Evolutionary conservation across 2,329 filamentous ascomycete species (phyloP).

Genomic region (Aspergillus tamarii): DNA sequence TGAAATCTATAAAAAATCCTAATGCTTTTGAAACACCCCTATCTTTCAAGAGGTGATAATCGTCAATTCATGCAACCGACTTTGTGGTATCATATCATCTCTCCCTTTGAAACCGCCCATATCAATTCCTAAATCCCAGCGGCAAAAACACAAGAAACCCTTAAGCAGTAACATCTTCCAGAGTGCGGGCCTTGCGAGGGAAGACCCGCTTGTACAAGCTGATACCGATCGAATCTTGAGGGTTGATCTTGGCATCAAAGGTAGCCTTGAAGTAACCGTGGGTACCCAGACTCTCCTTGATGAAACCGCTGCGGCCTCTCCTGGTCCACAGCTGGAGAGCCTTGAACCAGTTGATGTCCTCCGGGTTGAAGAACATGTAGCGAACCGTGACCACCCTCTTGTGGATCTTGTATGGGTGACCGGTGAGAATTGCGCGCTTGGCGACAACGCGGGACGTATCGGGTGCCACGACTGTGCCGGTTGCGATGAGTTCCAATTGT

Average conservation of each 20-base stretch:
- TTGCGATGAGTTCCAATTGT: constrained; percentile 74
- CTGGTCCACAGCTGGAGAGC: constrained; percentile 93
- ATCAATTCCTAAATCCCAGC: neutral
- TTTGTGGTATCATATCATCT: constrained; percentile 36
- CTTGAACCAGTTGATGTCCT: constrained; percentile 97
- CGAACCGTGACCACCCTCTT: constrained; percentile 95
- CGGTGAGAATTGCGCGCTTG: constrained; percentile 91
- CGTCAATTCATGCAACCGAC: constrained; percentile 28
- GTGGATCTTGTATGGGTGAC: constrained; percentile 98
- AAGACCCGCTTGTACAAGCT: constrained; percentile 86
- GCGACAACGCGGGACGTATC: constrained; percentile 77
- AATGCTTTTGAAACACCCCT: constrained; percentile 27
- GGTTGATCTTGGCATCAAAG: constrained; percentile 94
- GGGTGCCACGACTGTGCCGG: constrained; percentile 83
- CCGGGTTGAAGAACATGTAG: constrained; percentile 99
- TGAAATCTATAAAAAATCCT: constrained; percentile 30
- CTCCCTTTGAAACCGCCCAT: constrained; percentile 11
- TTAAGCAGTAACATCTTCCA: constrained; percentile 41
- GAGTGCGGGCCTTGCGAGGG: constrained; percentile 67
- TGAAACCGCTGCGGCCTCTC: constrained; percentile 81
- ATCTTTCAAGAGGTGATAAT: constrained; percentile 14
- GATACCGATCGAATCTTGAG: constrained; percentile 89
- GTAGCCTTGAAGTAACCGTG: constrained; percentile 99
- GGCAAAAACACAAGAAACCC: constrained; percentile 7
- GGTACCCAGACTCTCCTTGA: constrained; percentile 93